phyloP scores from a whole-genome alignment of 208 protist species.

The Strigomonas culicis region DNA sequence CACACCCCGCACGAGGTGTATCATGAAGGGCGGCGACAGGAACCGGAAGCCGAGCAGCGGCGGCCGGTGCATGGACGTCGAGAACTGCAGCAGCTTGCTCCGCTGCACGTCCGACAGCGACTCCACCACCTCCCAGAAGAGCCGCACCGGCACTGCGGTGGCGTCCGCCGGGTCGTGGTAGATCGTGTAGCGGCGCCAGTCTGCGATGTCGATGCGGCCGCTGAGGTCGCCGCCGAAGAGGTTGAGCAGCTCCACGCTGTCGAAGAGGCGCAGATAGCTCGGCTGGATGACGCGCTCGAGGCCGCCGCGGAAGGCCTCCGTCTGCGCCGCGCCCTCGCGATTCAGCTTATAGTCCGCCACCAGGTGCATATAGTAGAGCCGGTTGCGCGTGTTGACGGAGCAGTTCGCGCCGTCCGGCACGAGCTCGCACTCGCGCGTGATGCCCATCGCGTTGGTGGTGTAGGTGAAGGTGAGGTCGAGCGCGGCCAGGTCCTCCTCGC shows the following conservation, averaged over 20 bases:
- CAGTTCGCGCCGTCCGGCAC: slow-evolving; percentile 72
- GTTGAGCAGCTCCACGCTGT: slow-evolving; percentile 82
- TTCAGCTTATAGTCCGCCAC: slow-evolving; percentile 93
- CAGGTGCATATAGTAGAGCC: slow-evolving; percentile 90
- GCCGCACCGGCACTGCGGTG: slow-evolving; percentile 36
- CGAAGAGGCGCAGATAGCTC: slow-evolving; percentile 78
- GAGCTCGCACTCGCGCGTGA: slow-evolving; percentile 74
- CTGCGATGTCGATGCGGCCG: slow-evolving; percentile 79
- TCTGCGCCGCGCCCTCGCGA: slow-evolving; percentile 77
- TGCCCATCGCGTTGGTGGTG: slow-evolving; percentile 63
- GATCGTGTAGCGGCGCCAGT: slow-evolving; percentile 82
- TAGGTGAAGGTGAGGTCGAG: slow-evolving; percentile 81
- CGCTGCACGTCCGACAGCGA: slow-evolving; percentile 66
- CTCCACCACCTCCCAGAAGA: slow-evolving; percentile 91
- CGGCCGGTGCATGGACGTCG: slow-evolving; percentile 75
- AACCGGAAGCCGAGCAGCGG: slow-evolving; percentile 92
- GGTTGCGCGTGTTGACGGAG: slow-evolving; percentile 82
- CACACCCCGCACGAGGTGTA: slow-evolving; percentile 53
- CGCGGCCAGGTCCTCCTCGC: slow-evolving; percentile 61
- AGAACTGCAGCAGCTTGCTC: slow-evolving; percentile 85
- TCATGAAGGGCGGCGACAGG: slow-evolving; percentile 85
- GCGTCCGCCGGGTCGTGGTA: slow-evolving; percentile 74
- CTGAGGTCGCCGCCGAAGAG: slow-evolving; percentile 77
- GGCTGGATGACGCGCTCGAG: slow-evolving; percentile 62
- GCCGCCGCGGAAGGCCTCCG: slow-evolving; percentile 76